Evolutionary conservation across 306 rosid species (phyloP), one percentile per base, ranked within the genome.

Genomic region (Prinsepia uniflora): DNA sequence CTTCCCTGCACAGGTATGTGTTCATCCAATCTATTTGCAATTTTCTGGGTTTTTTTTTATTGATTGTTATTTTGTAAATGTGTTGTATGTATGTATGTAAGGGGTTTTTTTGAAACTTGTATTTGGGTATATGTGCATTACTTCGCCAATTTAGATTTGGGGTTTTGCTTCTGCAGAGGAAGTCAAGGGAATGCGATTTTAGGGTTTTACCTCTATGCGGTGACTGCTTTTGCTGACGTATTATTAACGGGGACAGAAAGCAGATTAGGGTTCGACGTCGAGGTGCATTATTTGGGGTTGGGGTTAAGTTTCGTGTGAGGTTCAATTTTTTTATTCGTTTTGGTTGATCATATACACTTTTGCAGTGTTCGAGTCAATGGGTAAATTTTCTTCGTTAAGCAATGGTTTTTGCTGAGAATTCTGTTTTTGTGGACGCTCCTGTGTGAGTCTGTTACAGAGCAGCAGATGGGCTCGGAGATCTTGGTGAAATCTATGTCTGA

Each of bases 351-450:
- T 58, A 17, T 43, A 12, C 34, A 14, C 41, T 57, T 11, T 5
- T 11, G 12, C 43, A 57, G n/a, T 57, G 66, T 13, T 70, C 10
- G 61, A 80, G 79, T 56, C 17, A 72, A 73, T 80, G 82, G 80
- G 64, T 76, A 9, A 2, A n/a, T 39, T 77, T 70, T 46, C 62
- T 76, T 63, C 15, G 55, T 41, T 68, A 74, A 84, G 56, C 84
- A 30, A 89, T 91, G 97, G 93, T 91, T 43, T 84, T 87, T 42
- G 88, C 76, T 79, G 99, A 86, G 73, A 68, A 83, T 64, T 80
- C 86, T 44, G 67, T 76, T 65, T 49, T 77, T 6, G 75, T 72
- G 6, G 94, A 78, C 43, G 92, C 76, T 71, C 79, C 58, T 75
- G 4, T 73, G 74, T 42, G 81, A 65, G 71, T 44, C 82, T 62